Conservation (phyloP, 2,329 filamentous ascomycete species). For the Colletotrichum horii region DNA sequence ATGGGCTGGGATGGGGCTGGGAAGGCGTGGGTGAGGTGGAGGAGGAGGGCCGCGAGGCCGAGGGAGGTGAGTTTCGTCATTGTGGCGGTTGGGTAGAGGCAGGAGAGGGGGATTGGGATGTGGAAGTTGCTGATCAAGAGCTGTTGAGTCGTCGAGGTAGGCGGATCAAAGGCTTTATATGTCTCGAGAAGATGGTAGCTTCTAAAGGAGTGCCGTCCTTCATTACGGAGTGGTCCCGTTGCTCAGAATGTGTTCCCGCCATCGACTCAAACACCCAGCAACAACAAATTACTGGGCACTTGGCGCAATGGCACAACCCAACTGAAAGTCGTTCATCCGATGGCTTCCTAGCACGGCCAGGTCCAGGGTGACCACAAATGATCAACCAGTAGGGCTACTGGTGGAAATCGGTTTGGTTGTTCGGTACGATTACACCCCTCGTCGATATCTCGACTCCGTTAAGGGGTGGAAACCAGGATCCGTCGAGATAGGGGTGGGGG, state of each 20-base stretch:
- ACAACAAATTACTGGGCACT: background rate
- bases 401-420: background rate
- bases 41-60: background rate
- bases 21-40: background rate
- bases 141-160: rapidly evolving
- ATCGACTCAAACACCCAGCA: background rate
- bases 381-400: background rate
- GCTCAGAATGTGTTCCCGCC: background rate
- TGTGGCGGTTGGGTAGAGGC: background rate
- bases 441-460: background rate
- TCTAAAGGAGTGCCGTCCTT: background rate
- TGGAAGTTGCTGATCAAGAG: background rate
- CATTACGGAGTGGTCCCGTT: background rate
- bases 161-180: background rate
- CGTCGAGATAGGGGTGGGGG: background rate
- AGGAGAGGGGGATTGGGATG: rapidly evolving
- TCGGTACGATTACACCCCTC: background rate
- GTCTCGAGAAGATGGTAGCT: background rate
- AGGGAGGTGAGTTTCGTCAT: background rate
- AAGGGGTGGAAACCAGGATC: background rate
- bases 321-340: background rate
- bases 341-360: background rate
- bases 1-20: background rate
- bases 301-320: background rate
- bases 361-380: background rate